These are phyloP conservation scores for Trichoderma endophyticum DNA, from an alignment of 2,329 filamentous ascomycete genomes.

Conservation along the genomic window DNA sequence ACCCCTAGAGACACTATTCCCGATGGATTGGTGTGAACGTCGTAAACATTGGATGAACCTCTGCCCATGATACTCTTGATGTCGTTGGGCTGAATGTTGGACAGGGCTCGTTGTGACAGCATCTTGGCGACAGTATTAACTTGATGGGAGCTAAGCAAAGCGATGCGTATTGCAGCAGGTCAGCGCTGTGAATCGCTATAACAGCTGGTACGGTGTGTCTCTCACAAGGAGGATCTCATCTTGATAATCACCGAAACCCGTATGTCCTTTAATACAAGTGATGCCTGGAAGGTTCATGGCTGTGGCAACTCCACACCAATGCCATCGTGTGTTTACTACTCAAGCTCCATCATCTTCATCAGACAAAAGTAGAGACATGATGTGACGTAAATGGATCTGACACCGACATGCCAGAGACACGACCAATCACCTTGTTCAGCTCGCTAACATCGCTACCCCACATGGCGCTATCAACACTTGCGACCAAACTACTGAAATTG, in stretches of 20 bases:
- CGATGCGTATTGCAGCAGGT: not conserved
- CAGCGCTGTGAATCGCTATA: not conserved
- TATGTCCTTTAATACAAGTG: not conserved
- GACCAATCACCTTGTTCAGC: not conserved
- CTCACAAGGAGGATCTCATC: not conserved
- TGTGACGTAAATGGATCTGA: not conserved
- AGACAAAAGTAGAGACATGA: not conserved
- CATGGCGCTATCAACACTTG: not conserved
- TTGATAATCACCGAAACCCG: not conserved
- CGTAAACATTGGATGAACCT: not conserved
- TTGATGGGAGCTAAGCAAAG: not conserved
- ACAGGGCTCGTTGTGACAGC: not conserved
- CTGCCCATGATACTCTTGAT: not conserved
- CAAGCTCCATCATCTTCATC: not conserved
- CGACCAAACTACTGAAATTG: not conserved
- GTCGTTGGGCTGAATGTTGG: not conserved
- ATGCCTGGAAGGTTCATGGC: not conserved
- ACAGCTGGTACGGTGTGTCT: not conserved
- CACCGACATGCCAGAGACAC: not conserved
- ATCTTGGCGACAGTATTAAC: not conserved
- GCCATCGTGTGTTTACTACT: too few species aligned
- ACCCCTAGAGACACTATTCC: not conserved
- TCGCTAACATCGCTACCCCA: not conserved
- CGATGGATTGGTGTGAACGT: not conserved
- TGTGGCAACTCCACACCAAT: not conserved